Evolutionary conservation across 2,329 filamentous ascomycete genomes (phyloP), one percentile per base, ranked within the genome.

Genomic region (Trichoderma gracile): DNA sequence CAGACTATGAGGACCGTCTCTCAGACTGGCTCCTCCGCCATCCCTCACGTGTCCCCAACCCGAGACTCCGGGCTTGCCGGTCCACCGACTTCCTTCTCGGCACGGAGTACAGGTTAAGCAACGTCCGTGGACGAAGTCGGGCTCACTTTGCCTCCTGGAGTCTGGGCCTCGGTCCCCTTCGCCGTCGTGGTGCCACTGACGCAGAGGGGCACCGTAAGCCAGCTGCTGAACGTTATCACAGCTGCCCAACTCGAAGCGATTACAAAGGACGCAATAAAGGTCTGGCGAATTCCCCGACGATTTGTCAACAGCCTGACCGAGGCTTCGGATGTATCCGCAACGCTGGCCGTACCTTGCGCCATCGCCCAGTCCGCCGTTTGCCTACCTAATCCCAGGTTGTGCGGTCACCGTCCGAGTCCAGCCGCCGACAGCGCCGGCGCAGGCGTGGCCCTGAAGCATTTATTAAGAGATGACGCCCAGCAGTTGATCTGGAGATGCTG

Each of bases 101-200:
- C 38, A 17, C 49, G 30, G 58, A 61, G n/a, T 53, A n/a, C 23
- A 61, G 58, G 58, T 61, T 53, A 61, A 53, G 58, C 47, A 45
- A 50, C 25, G 38, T 33, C 58, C 47, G 46, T 33, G 47, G 38
- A 33, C 14, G 49, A 33, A 52, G 25, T 42, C 46, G 9, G 21
- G 19, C 56, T 25, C 27, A 59, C 56, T 25, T 59, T 59, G 46
- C 56, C 45, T 23, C 19, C n/a, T 42, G 27, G 27, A 27, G 59
- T 15, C 49, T 46, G 59, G 54, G 27, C 49, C 47, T 62, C 49
- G 49, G 59, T 54, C 17, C 19, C 49, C 59, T 49, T 62, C n/a
- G 59, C 27, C 49, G 59, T 38, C 49, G 40, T 54, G 59, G 59
- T 62, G 59, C 59, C 49, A 54, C 47, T 62, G 59, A 62, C 59